Conservation (phyloP, 768 basidiomycete genomes). For the Cystobasidiopsis lactophilus region DNA sequence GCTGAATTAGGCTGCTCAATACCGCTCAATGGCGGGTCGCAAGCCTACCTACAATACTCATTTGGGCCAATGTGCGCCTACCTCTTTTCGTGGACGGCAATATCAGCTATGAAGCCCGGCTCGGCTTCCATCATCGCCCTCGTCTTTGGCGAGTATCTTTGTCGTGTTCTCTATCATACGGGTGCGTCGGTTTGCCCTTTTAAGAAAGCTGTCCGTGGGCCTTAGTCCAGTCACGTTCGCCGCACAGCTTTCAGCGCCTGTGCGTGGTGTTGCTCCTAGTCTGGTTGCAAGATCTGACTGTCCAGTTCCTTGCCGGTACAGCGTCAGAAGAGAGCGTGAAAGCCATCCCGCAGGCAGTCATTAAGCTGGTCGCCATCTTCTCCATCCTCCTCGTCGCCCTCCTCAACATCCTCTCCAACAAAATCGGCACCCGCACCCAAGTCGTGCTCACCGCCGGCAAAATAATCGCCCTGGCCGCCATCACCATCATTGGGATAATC, state of each 20-base stretch:
- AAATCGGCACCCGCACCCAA: conserved; percentile 54
- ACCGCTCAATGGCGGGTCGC: conserved; percentile 36
- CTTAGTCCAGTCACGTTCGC: neutral
- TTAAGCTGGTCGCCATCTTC: conserved; percentile 58
- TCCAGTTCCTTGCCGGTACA: too few species aligned
- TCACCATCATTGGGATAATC: conserved; percentile 56
- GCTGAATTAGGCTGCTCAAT: conserved; percentile 45
- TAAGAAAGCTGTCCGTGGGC: conserved; percentile 25
- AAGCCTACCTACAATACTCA: conserved; percentile 70
- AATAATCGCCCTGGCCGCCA: conserved; percentile 27
- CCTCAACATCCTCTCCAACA: conserved; percentile 58
- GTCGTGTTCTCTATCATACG: conserved; percentile 61
- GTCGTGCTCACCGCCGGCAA: conserved; percentile 78
- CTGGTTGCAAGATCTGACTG: neutral
- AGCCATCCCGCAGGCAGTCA: conserved; percentile 66
- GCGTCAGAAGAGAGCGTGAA: neutral
- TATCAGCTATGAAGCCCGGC: conserved; percentile 29
- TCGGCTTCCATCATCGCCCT: conserved; percentile 3
- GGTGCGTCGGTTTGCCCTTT: too few species aligned
- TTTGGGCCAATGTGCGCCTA: conserved; percentile 73
- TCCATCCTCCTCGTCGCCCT: conserved; percentile 50
- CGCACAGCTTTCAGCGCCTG: neutral
- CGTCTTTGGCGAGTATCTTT: conserved; percentile 37
- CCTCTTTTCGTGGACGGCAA: conserved; percentile 88
- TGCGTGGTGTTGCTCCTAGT: neutral